phyloP scores from a whole-genome alignment of 495 filamentous ascomycete species.

The Hyaloscypha bicolor region DNA sequence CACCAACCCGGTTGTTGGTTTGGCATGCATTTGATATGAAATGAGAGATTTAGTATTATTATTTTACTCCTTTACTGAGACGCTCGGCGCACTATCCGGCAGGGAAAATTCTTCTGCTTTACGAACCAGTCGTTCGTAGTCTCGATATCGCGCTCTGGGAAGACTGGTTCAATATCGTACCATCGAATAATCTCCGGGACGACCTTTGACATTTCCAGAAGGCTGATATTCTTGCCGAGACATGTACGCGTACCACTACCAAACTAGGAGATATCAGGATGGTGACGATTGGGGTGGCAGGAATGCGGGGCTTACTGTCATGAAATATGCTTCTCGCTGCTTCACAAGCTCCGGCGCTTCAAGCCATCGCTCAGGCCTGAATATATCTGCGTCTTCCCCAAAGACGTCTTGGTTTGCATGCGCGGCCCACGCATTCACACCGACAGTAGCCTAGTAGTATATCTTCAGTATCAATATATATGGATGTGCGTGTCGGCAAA shows the following conservation, averaged over 20 bases:
- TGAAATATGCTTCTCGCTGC: too few relatives aligned
- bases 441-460: slow-evolving; percentile 42
- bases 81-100: too few relatives aligned
- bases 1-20: too few relatives aligned
- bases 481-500: too few relatives aligned
- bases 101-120: too few relatives aligned
- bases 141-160: background rate
- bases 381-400: slow-evolving; percentile 41
- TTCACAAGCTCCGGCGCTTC: slow-evolving; percentile 24
- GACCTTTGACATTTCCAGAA: slow-evolving; percentile 65
- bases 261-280: slow-evolving; percentile 11
- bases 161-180: slow-evolving; percentile 43
- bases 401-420: slow-evolving; percentile 50
- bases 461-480: too few relatives aligned
- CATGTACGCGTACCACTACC: slow-evolving; percentile 44
- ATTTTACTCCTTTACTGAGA: too few relatives aligned
- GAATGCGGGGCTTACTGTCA: slow-evolving; percentile 30
- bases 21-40: too few relatives aligned
- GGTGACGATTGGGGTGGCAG: too few relatives aligned
- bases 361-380: slow-evolving; percentile 52
- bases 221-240: slow-evolving; percentile 63
- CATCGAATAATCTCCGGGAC: slow-evolving; percentile 58
- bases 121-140: background rate
- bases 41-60: too few relatives aligned
- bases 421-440: slow-evolving; percentile 53